These are phyloP conservation scores for Ochetophila trinervis DNA, from an alignment of 306 rosid species.

Conservation along the genomic window DNA sequence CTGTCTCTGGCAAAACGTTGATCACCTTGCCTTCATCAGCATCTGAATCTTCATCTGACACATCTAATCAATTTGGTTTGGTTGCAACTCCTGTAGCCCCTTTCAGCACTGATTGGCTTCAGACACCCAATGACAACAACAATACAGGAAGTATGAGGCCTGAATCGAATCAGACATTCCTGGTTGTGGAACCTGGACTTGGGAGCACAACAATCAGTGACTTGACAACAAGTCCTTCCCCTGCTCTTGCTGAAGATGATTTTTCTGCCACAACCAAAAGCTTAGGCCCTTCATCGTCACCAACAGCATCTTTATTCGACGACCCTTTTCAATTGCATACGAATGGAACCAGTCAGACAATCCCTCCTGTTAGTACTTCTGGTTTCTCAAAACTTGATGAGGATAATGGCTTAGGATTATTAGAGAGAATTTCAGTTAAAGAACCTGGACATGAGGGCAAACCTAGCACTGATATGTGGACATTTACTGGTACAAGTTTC, in stretches of 20 bases:
- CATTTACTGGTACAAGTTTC: slow-evolving; percentile 4
- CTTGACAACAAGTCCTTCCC: slow-evolving; percentile 3
- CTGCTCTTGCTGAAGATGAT: slow-evolving; percentile 14
- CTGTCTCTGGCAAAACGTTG: too few species aligned
- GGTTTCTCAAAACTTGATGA: background rate
- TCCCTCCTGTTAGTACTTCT: background rate
- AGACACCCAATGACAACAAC: too few species aligned
- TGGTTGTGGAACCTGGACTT: background rate
- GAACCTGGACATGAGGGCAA: slow-evolving; percentile 24
- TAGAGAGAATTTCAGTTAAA: background rate
- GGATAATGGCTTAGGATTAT: slow-evolving; percentile 2
- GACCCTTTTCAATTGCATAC: slow-evolving; percentile 9
- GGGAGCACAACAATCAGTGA: slow-evolving; percentile 12
- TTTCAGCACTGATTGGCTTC: too few species aligned
- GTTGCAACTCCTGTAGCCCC: too few species aligned
- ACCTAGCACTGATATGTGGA: slow-evolving; percentile 1
- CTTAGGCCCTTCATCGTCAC: slow-evolving; percentile 4
- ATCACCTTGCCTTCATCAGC: too few species aligned
- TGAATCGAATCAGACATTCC: too few species aligned
- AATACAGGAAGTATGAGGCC: too few species aligned
- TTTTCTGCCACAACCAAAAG: slow-evolving; percentile 2
- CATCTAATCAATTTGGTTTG: too few species aligned
- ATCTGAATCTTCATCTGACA: too few species aligned
- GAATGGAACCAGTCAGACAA: slow-evolving; percentile 1
- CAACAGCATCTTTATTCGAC: slow-evolving; percentile 20